phyloP scores from a whole-genome alignment of 768 basidiomycete genomes.

The Tylopilus subfusipes region DNA sequence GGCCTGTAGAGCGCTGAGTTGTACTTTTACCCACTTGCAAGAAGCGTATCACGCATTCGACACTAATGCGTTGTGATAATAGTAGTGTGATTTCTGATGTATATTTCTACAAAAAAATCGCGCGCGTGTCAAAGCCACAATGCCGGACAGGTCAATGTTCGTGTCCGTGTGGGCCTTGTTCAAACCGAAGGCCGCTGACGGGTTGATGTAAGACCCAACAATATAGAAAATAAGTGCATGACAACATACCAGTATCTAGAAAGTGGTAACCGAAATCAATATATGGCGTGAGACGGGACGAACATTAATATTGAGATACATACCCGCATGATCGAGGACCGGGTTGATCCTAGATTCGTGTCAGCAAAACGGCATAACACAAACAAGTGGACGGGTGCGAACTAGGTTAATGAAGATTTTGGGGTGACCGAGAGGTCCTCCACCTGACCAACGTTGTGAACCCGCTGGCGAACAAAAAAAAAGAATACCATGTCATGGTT shows the following conservation, averaged over 20 bases:
- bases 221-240: background rate
- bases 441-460: slow-evolving; percentile 53
- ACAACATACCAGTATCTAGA: slow-evolving; percentile 47
- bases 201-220: background rate
- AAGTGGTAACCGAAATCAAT: slow-evolving; percentile 9
- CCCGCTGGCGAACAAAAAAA: slow-evolving; percentile 1
- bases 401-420: slow-evolving; percentile 96
- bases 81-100: slow-evolving; percentile 8
- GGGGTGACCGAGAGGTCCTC: slow-evolving; percentile 93
- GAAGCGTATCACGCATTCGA: slow-evolving; percentile 17
- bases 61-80: slow-evolving; percentile 9
- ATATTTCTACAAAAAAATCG: slow-evolving; percentile 9
- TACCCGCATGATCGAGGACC: slow-evolving; percentile 89
- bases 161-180: slow-evolving; percentile 74
- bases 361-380: slow-evolving; percentile 2
- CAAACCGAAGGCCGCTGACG: slow-evolving; percentile 81
- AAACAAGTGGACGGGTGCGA: slow-evolving; percentile 28
- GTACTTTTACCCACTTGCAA: slow-evolving; percentile 32
- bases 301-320: slow-evolving; percentile 36
- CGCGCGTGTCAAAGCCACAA: background rate
- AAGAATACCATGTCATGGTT: background rate
- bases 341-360: slow-evolving; percentile 67
- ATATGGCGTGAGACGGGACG: background rate
- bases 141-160: slow-evolving; percentile 24
- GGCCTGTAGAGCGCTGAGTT: slow-evolving; percentile 33